Conservation (phyloP, 2,329 filamentous ascomycete genomes). For the Calonectria pseudoturangicola region DNA sequence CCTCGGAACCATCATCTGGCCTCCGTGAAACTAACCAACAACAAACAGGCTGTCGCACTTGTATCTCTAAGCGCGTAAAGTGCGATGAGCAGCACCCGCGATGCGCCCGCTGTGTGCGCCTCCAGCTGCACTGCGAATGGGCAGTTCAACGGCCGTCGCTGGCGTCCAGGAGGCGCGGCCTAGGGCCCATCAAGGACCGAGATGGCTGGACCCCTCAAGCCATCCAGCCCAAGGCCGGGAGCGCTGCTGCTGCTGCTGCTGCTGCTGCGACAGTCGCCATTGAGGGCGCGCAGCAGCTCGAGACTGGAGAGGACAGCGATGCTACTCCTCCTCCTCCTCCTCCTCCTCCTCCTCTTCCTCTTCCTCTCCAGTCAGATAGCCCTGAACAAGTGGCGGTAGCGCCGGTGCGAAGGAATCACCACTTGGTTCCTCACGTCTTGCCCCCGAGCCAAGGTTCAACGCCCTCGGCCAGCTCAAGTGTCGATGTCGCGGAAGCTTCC, state of each 20-base stretch:
- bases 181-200: slow-evolving; percentile 39
- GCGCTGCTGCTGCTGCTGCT: not conserved
- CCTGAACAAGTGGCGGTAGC: not conserved
- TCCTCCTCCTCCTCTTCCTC: too few relatives aligned
- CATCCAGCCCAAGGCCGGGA: slow-evolving; percentile 17
- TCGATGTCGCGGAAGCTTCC: slow-evolving; percentile 4
- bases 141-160: slow-evolving; percentile 1
- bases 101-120: slow-evolving; percentile 34
- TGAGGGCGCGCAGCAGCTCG: not conserved
- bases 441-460: slow-evolving; percentile 9
- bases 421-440: slow-evolving; percentile 7
- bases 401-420: not conserved
- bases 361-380: not conserved
- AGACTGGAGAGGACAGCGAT: not conserved
- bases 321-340: too few relatives aligned
- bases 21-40: slow-evolving; percentile 1
- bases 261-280: not conserved
- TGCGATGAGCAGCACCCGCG: slow-evolving; percentile 36
- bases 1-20: slow-evolving; percentile 15
- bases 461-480: not conserved
- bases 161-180: slow-evolving; percentile 29
- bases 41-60: slow-evolving; percentile 35
- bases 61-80: slow-evolving; percentile 36
- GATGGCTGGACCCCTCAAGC: slow-evolving; percentile 30
- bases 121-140: slow-evolving; percentile 39